Evolutionary conservation across 1,284 basidiomycete genomes (phyloP), one percentile per base, ranked within the genome.

Genomic region (Microbotryum intermedium): DNA sequence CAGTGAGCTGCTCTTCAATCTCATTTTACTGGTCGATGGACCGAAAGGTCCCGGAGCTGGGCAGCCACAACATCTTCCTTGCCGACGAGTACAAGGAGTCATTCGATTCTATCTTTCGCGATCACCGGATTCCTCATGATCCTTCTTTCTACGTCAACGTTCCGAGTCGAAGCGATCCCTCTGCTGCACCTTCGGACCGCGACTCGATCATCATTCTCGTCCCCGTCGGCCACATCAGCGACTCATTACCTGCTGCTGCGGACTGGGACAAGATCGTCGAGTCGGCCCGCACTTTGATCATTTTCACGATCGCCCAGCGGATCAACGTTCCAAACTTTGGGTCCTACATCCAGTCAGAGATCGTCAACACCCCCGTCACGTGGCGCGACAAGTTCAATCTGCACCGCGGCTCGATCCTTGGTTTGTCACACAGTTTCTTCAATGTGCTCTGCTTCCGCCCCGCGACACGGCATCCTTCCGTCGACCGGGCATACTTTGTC

Each of bases 61-160:
- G 76, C 23, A 77, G 77, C 4, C 80, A 81, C 68, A 80, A 79
- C 67, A 76, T 78, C 64, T 79, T 77, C 69, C 69, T 79, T 20
- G 70, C 72, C 13, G 66, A 71, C 25, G 63, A 67, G 29, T 70
- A 68, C 61, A 57, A 58, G 39, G 62, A 61, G 61, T 68, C 68
- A 68, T 81, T 80, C 67, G 79, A 80, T 61, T 75, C 77, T 43
- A 81, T 81, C 68, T 81, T 81, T 71, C 72, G 77, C 52, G 69
- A 75, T 8, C 76, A 78, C 48, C 71, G 73, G 18, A 75, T 80
- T 62, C 79, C 80, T 1, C 66, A 73, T n/a, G 78, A 80, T 58
- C 79, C 79, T 1, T 77, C 76, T 13, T 80, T 80, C 72, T 80
- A 80, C 71, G 77, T 80, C 70, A 79, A 81, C 63, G 78, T 80